Conservation (phyloP, 2,329 filamentous ascomycete genomes). For the Aschersonia sp. region DNA sequence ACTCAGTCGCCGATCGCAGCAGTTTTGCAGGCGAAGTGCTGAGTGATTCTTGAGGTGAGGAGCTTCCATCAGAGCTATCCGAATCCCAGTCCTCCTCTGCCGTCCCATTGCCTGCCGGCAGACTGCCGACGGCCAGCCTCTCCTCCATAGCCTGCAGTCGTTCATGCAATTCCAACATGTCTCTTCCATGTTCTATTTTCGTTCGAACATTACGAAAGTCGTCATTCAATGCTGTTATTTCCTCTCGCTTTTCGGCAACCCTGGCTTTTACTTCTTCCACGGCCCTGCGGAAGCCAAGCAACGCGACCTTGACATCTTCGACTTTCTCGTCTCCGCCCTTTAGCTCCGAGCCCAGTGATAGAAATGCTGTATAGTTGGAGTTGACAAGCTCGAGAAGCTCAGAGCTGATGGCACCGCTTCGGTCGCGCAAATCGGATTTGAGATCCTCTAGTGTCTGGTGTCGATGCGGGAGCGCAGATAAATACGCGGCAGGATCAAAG, state of each 20-base stretch:
- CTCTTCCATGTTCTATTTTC: slow-evolving; percentile 46
- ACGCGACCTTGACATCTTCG: slow-evolving; percentile 74
- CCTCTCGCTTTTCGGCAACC: slow-evolving; percentile 47
- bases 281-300: slow-evolving; percentile 74
- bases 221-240: slow-evolving; percentile 47
- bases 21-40: slow-evolving; percentile 34
- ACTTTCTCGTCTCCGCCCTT: slow-evolving; percentile 83
- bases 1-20: slow-evolving; percentile 29
- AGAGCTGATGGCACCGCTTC: slow-evolving; percentile 64
- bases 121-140: slow-evolving; percentile 38
- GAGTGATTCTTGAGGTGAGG: slow-evolving; percentile 19
- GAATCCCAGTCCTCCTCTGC: slow-evolving; percentile 10
- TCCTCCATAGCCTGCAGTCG: slow-evolving; percentile 49
- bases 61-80: slow-evolving; percentile 25
- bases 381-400: slow-evolving; percentile 94
- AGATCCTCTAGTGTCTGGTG: slow-evolving; percentile 96
- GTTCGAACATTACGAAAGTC: slow-evolving; percentile 52
- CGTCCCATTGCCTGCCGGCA: slow-evolving; percentile 6
- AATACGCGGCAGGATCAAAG: slow-evolving; percentile 72
- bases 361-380: slow-evolving; percentile 82
- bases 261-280: slow-evolving; percentile 57
- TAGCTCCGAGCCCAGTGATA: slow-evolving; percentile 68
- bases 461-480: slow-evolving; percentile 66
- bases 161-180: slow-evolving; percentile 54
- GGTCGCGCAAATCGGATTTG: slow-evolving; percentile 68